These are phyloP conservation scores for Salicornia ramosissima DNA, from an alignment of 148 eudicot genomes.

Conservation along the genomic window DNA sequence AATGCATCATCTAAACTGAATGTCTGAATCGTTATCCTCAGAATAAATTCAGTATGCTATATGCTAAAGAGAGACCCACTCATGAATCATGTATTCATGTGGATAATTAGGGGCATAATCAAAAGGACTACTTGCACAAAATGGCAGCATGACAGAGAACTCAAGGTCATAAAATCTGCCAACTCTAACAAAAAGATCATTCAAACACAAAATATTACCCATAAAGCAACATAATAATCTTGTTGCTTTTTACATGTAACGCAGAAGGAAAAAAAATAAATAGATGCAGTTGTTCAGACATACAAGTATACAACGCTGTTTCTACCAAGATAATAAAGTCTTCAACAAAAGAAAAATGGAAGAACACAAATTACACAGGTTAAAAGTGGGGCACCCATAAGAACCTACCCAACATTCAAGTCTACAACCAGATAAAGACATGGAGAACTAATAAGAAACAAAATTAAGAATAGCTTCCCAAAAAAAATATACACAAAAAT, in stretches of 20 bases:
- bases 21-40: not conserved
- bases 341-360: not conserved
- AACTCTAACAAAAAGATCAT: not conserved
- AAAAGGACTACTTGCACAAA: not conserved
- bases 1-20: not conserved
- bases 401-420: not conserved
- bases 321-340: not conserved
- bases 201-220: not conserved
- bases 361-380: not conserved
- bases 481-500: too few species aligned
- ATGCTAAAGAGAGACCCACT: not conserved
- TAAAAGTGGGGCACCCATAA: not conserved
- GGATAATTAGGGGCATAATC: not conserved
- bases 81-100: not conserved
- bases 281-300: not conserved
- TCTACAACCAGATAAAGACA: constrained; percentile 18
- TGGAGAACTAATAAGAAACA: constrained; percentile 8
- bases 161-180: not conserved
- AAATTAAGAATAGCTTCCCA: constrained; percentile 43
- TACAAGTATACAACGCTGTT: not conserved
- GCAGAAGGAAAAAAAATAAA: not conserved
- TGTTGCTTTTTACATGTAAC: constrained; percentile 1
- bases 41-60: not conserved
- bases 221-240: not conserved
- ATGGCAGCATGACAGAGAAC: not conserved